Evolutionary conservation across 345 rosid genomes (phyloP).

Genomic region (Eucalyptus caleyi): DNA sequence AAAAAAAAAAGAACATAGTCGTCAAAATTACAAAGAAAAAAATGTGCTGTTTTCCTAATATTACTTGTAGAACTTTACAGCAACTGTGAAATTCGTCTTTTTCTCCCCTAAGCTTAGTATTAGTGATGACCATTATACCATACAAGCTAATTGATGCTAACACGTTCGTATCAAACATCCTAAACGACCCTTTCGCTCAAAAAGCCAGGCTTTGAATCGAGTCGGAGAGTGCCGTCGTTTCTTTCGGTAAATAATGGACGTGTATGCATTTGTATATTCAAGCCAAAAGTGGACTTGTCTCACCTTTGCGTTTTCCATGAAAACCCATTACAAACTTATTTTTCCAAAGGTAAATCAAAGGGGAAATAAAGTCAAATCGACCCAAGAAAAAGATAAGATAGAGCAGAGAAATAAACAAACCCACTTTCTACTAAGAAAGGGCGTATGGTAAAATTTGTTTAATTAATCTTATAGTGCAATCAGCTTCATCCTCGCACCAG

Average conservation of each 20-base stretch:
- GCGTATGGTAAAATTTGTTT: background rate
- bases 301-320: background rate
- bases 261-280: background rate
- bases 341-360: background rate
- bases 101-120: background rate
- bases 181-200: background rate
- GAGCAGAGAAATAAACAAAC: background rate
- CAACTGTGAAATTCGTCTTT: background rate
- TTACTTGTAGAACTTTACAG: background rate
- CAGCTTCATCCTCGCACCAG: background rate
- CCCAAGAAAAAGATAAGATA: background rate
- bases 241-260: no score
- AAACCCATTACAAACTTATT: background rate
- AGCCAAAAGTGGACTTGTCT: background rate
- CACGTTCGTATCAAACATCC: background rate
- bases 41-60: background rate
- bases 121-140: background rate
- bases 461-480: background rate
- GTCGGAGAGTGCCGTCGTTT: background rate
- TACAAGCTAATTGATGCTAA: background rate
- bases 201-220: background rate
- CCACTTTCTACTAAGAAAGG: background rate
- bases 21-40: background rate
- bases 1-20: background rate
- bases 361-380: background rate